Evolutionary conservation across 2,329 filamentous ascomycete species (phyloP).

Genomic region (Magnaporthiopsis incrustans): DNA sequence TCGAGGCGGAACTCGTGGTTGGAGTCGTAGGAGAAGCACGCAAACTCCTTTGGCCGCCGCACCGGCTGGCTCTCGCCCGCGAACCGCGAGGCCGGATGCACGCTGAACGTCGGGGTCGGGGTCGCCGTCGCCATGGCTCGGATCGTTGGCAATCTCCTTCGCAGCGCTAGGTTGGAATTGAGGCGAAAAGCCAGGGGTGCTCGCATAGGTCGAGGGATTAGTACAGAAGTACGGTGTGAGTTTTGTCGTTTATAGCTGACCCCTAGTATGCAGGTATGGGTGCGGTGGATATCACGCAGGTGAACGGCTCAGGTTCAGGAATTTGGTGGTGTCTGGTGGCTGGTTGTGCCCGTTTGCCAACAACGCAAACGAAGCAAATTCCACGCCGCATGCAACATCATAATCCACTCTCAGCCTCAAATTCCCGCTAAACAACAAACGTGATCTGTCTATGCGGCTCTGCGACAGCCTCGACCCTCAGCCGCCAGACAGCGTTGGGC

Average conservation of each 20-base stretch:
- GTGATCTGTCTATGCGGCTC: background rate
- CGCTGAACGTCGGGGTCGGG: slow-evolving; percentile 6
- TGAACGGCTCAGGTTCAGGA: too few relatives aligned
- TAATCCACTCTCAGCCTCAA: background rate
- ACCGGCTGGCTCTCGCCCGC: slow-evolving; percentile 60
- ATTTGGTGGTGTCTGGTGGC: background rate
- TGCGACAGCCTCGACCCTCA: background rate
- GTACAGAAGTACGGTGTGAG: too few relatives aligned
- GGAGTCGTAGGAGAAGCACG: slow-evolving; percentile 88
- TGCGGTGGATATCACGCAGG: too few relatives aligned
- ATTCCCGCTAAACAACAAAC: background rate
- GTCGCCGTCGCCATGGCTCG: background rate
- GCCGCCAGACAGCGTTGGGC: too few relatives aligned
- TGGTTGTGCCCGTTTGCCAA: background rate
- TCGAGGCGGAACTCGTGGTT: slow-evolving; percentile 69
- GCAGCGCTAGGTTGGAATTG: too few relatives aligned
- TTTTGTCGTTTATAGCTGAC: too few relatives aligned
- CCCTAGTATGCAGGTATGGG: background rate
- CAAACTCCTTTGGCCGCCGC: slow-evolving; percentile 75
- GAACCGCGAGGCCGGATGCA: slow-evolving; percentile 65
- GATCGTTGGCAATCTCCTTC: background rate
- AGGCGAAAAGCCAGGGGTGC: too few relatives aligned
- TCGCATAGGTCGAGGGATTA: background rate
- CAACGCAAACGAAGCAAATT: background rate
- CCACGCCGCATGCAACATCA: background rate